Evolutionary conservation across 2,329 filamentous ascomycete genomes (phyloP), one percentile per base, ranked within the genome.

Genomic region (Elsinoe perseae): DNA sequence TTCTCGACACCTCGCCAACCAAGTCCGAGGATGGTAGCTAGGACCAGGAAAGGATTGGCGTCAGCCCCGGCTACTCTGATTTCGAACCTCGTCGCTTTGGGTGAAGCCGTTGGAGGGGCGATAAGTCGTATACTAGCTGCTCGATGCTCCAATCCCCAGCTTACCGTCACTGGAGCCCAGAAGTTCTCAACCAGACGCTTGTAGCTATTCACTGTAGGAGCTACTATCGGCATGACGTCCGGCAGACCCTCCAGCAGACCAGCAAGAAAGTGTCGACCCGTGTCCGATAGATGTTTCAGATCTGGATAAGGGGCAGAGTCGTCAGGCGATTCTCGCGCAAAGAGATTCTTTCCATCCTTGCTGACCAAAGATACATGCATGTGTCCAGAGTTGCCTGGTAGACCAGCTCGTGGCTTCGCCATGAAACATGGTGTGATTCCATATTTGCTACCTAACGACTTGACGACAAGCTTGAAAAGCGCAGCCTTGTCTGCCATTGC

Each of bases 161-260:
- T 95, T 0, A 97, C 93, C 0, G 92, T 96, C 4, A 98, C 93
- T 0, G 93, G 93, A 0, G 93, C 93, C 93, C 93, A 98, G 73
- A 96, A 97, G 74, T 97, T 97, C 76, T 98, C 93, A 2, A 98
- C 93, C 0, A 98, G 80, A 2, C 93, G 85, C 75, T 98, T 98
- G 78, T 98, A 98, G 60, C 89, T 95, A 78, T 98, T 98, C 67
- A 98, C 82, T 1, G 89, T 98, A 0, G 93, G 93, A 0, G 92
- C 93, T 10, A 98, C 78, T 58, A 97, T 77, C 0, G 93, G 93
- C 93, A 98, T 98, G 63, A 97, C 83, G 66, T 96, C 89, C 1
- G 93, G 89, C 3, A 98, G 79, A 12, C 92, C 93, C 21, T 89
- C 85, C 0, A 98, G 79, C 1, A 98, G 72, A 6, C 93, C 93